These are phyloP conservation scores for Naegleria lovaniensis DNA, from an alignment of 208 protist genomes.

Conservation along the genomic window DNA sequence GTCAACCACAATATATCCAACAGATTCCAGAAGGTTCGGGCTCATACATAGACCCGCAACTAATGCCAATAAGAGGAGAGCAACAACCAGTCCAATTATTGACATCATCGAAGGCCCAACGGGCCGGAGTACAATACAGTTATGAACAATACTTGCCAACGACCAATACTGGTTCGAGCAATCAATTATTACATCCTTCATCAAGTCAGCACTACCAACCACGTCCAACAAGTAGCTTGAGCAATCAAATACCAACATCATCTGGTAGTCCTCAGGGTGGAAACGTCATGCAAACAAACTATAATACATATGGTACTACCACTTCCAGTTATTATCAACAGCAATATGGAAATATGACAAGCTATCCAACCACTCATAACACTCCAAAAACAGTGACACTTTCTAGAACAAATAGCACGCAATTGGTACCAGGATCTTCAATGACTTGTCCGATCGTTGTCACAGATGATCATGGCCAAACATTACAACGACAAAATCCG, in stretches of 20 bases:
- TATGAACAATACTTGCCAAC: background rate
- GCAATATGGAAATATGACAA: background rate
- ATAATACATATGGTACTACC: background rate
- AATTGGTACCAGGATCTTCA: constrained; percentile 36
- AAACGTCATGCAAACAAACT: background rate
- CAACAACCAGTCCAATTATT: background rate
- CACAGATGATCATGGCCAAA: background rate
- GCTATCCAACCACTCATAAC: background rate
- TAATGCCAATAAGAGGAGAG: background rate
- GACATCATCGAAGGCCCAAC: background rate
- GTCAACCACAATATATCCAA: background rate
- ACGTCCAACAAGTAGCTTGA: background rate
- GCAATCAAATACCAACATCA: background rate
- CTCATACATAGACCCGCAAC: background rate
- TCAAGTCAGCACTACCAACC: background rate
- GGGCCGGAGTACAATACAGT: background rate
- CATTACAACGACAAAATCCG: background rate
- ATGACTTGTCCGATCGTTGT: background rate
- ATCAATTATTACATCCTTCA: background rate
- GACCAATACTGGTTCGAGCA: background rate
- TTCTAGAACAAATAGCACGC: constrained; percentile 43
- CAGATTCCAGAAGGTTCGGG: background rate
- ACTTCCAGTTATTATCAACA: background rate
- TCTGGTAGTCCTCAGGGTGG: background rate
- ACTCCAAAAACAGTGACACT: background rate